Base-by-base conservation (phyloP, 371 early-diverging fungal species). In the Lichtheimia ornata region DNA sequence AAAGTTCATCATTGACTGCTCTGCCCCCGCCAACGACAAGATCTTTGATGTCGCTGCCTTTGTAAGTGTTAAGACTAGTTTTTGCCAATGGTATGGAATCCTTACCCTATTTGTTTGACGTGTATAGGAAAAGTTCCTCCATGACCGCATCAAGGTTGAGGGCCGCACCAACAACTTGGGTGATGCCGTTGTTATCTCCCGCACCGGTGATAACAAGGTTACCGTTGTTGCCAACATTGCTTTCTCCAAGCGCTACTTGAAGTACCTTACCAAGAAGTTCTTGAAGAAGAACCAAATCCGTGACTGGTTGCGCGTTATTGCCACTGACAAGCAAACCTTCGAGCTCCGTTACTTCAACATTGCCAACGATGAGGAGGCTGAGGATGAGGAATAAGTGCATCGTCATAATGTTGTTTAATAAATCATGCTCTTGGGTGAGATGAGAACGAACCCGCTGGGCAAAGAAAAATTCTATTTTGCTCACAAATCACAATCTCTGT, bases 241-340 rank as follows among this genome's bases (percentile, higher is more conserved):
- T 60, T 91, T 97, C 88, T 90, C 97, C 82, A 98, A 98, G 95
- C 93, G 97, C 70, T 97, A 97, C 93, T 81, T 97, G 83, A 98
- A 98, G 93, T 98, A 98, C 91, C 90, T 97, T 57, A 93, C 98
- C 85, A 98, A 98, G 94, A 95, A 95, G 91, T 98, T 95, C 94
- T 88, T 98, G 86, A 98, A 98, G 94, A 97, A 98, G 94, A 86
- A 97, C 92, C 87, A 90, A 81, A 91, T 98, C 83, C 92, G 96
- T 79, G 99, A 98, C 88, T 97, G 94, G 94, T 85, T 98, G 78
- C 96, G 98, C 81, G 97, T 97, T 66, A 88, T 97, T 78, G 88
- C 97, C 74, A 79, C 88, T 71, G 82, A 84, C 86, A 94, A 95
- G 94, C 77, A 83, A 71, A 86, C 94, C 78, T 98, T 94, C 87